A percentile compares a stretch with the other conserved stretches of the same genome.
Conservation (phyloP, 2,329 filamentous ascomycete species). For the Fusarium neocosmosporiellum region DNA sequence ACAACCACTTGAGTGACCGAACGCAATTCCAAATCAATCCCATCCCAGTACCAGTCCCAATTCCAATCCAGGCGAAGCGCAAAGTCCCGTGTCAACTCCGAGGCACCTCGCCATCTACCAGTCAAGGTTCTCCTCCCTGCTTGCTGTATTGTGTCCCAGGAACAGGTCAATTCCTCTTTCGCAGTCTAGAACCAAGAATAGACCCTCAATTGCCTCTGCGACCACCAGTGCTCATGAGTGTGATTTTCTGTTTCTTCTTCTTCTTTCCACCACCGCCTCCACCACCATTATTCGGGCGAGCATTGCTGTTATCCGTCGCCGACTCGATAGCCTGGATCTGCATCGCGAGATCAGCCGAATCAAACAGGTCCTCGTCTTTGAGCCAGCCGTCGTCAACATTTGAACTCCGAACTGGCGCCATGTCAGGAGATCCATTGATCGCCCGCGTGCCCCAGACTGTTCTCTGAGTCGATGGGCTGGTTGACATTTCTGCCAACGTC, state of each 20-base stretch:
- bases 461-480: conserved; percentile 78
- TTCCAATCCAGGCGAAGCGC: not conserved
- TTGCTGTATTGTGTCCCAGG: conserved; percentile 4
- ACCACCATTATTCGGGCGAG: conserved; percentile 26
- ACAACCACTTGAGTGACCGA: conserved; percentile 4
- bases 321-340: conserved; percentile 66
- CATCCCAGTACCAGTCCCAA: not conserved
- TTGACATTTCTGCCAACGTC: conserved; percentile 80
- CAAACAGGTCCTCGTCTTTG: conserved; percentile 80
- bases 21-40: not conserved
- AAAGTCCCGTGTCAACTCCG: conserved; percentile 1
- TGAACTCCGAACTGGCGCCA: conserved; percentile 50
- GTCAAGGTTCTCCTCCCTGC: not conserved
- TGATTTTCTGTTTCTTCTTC: conserved; percentile 80
- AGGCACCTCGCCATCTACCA: conserved; percentile 4
- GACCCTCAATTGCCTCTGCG: conserved; percentile 55
- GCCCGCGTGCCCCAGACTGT: conserved; percentile 94
- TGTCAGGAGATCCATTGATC: conserved; percentile 69
- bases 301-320: conserved; percentile 47
- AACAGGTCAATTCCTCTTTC: not conserved
- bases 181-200: conserved; percentile 3
- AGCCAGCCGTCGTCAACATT: conserved; percentile 83
- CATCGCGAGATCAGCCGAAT: conserved; percentile 67
- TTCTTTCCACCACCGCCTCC: conserved; percentile 61
- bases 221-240: conserved; percentile 76